phyloP scores from a whole-genome alignment of 495 filamentous ascomycete genomes.

The Polyplosphaeria fusca region DNA sequence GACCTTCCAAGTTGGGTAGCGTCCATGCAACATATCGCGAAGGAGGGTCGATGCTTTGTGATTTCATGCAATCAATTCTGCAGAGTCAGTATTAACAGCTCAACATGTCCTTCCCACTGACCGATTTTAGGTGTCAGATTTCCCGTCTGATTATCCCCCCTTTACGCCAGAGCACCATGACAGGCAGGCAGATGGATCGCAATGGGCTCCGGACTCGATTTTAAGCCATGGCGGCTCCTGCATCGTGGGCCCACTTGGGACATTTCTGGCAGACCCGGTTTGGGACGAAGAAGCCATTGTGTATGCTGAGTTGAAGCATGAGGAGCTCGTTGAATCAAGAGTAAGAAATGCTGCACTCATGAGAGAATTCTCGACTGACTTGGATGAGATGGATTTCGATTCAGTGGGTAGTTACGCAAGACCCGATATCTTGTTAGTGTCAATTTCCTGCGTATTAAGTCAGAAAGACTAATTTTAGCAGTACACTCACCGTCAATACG shows the following conservation, averaged over 20 bases:
- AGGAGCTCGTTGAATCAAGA: conserved; percentile 41
- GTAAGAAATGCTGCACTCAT: conserved; percentile 28
- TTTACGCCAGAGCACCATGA: conserved; percentile 43
- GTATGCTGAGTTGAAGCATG: conserved; percentile 41
- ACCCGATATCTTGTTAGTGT: conserved; percentile 46
- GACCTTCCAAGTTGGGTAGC: conserved; percentile 44
- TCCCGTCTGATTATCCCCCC: conserved; percentile 45
- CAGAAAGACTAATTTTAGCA: conserved; percentile 22
- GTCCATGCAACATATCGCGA: conserved; percentile 48
- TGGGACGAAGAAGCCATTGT: conserved; percentile 46
- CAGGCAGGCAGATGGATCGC: conserved; percentile 41
- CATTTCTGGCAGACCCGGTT: conserved; percentile 41
- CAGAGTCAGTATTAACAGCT: conserved; percentile 7
- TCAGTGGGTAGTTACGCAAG: conserved; percentile 45
- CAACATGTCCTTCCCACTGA: background rate
- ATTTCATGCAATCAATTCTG: conserved; percentile 44
- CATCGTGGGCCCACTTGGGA: conserved; percentile 43
- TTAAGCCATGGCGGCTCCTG: conserved; percentile 45
- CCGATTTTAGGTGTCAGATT: conserved; percentile 40
- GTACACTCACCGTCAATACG: conserved; percentile 42
- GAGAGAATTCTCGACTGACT: background rate
- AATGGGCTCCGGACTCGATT: conserved; percentile 42
- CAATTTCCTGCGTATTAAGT: background rate
- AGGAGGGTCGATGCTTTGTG: conserved; percentile 46
- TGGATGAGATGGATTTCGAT: conserved; percentile 44